These are phyloP conservation scores for Chalciporus chontae DNA, from an alignment of 768 basidiomycete species.

Conservation along the genomic window DNA sequence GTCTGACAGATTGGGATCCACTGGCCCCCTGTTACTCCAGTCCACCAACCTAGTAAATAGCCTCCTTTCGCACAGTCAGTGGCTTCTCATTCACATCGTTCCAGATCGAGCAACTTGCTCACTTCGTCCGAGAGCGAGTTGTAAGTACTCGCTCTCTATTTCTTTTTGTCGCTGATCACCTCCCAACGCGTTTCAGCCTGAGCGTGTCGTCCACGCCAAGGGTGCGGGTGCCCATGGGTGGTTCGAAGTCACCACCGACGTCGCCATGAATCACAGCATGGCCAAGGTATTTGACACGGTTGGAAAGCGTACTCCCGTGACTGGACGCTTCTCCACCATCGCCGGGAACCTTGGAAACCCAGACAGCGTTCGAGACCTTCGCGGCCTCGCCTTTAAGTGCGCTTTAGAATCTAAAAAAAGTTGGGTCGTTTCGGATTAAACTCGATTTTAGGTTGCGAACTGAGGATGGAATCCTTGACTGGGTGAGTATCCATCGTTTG, in stretches of 20 bases:
- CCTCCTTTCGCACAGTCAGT: neutral
- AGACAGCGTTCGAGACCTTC: slow-evolving; percentile 47
- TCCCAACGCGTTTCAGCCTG: slow-evolving; percentile 6
- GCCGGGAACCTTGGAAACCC: slow-evolving; percentile 48
- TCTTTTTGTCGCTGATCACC: neutral
- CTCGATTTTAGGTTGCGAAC: slow-evolving; percentile 30
- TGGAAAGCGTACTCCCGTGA: slow-evolving; percentile 16
- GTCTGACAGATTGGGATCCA: slow-evolving; percentile 13
- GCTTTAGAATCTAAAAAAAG: slow-evolving; percentile 20
- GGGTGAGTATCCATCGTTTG: slow-evolving; percentile 28
- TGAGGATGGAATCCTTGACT: slow-evolving; percentile 36
- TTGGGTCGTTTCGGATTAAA: neutral
- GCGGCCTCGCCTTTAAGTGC: slow-evolving; percentile 51
- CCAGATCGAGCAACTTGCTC: slow-evolving; percentile 15
- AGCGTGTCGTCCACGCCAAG: slow-evolving; percentile 17
- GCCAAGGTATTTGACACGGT: slow-evolving; percentile 13
- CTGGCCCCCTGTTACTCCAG: slow-evolving; percentile 11
- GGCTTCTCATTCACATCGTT: neutral
- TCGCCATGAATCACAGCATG: slow-evolving; percentile 16
- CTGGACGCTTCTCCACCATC: slow-evolving; percentile 51
- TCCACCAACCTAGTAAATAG: slow-evolving; percentile 10
- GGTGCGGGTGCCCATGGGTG: slow-evolving; percentile 15
- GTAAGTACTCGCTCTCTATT: slow-evolving; percentile 1
- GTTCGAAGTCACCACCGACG: slow-evolving; percentile 17
- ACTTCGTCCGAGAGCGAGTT: slow-evolving; percentile 19